Percentiles rank a stretch among this genome's conserved stretches.
Conservation (phyloP, 129 eudicot species). For the Lonicera japonica region DNA sequence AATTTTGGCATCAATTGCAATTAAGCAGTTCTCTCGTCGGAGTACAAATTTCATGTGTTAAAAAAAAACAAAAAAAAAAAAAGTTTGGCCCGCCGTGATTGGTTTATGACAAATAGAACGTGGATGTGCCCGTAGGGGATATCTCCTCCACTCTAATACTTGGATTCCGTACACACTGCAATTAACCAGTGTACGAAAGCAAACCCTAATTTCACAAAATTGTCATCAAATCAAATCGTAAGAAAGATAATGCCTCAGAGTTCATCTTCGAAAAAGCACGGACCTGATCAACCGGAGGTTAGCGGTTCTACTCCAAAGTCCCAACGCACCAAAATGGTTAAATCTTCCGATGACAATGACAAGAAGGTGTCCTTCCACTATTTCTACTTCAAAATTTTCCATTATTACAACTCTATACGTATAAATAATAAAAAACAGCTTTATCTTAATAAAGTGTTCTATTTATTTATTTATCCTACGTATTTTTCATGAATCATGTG, state of each 20-base stretch:
- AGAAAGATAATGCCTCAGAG: slow-evolving; percentile 51
- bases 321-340: slow-evolving; percentile 57
- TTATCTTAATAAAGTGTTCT: not conserved
- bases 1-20: too few species aligned
- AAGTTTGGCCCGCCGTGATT: not conserved
- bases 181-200: not conserved
- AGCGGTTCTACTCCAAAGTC: slow-evolving; percentile 37
- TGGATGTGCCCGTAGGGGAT: slow-evolving; percentile 8
- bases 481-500: slow-evolving; percentile 6
- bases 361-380: slow-evolving; percentile 41
- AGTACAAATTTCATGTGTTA: too few species aligned
- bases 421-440: not conserved
- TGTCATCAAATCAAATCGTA: not conserved
- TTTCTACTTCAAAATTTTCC: not conserved
- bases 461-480: too few species aligned
- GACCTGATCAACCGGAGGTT: slow-evolving; percentile 47
- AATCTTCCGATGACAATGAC: slow-evolving; percentile 61
- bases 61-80: too few species aligned
- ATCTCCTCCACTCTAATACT: not conserved
- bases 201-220: slow-evolving; percentile 19
- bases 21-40: too few species aligned
- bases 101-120: not conserved
- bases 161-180: not conserved
- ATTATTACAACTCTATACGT: not conserved
- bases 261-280: slow-evolving; percentile 33